Percentiles rank a stretch among this genome's conserved stretches.
Conservation (phyloP, 2,329 filamentous ascomycete genomes). For the Lojkania enalia region DNA sequence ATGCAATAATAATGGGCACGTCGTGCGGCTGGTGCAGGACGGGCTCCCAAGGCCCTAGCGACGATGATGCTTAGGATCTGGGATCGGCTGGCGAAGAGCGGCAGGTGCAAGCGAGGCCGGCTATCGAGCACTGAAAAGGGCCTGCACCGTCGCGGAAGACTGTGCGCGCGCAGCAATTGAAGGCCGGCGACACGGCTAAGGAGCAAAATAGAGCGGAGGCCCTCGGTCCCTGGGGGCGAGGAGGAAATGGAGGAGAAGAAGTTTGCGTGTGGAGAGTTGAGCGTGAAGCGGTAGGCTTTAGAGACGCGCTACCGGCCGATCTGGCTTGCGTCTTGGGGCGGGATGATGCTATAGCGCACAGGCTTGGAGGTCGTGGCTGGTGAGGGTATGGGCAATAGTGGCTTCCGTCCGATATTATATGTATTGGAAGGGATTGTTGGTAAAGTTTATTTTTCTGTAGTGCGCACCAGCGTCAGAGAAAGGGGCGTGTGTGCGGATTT, state of each 20-base stretch:
- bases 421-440: too few species aligned
- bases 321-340: constrained; percentile 1
- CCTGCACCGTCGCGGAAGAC: not conserved
- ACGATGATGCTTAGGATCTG: not conserved
- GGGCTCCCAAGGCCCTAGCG: not conserved
- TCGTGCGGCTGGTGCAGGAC: not conserved
- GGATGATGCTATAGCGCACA: not conserved
- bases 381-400: too few species aligned
- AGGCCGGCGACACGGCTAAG: constrained; percentile 1
- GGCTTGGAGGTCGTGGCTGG: too few species aligned
- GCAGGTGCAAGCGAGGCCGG: constrained; percentile 11
- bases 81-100: not conserved
- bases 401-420: too few species aligned
- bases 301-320: constrained; percentile 9
- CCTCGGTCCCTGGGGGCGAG: too few species aligned
- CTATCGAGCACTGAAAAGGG: constrained; percentile 7
- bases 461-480: too few species aligned
- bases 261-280: not conserved
- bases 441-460: too few species aligned
- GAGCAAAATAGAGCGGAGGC: not conserved
- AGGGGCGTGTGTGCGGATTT: too few species aligned
- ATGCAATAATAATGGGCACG: not conserved
- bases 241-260: too few species aligned
- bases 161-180: constrained; percentile 2
- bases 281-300: constrained; percentile 5